A percentile compares a stretch with the other conserved stretches of the same genome.
phyloP scores from a whole-genome alignment of 805 yeast species.

The Ogataea sp. region DNA sequence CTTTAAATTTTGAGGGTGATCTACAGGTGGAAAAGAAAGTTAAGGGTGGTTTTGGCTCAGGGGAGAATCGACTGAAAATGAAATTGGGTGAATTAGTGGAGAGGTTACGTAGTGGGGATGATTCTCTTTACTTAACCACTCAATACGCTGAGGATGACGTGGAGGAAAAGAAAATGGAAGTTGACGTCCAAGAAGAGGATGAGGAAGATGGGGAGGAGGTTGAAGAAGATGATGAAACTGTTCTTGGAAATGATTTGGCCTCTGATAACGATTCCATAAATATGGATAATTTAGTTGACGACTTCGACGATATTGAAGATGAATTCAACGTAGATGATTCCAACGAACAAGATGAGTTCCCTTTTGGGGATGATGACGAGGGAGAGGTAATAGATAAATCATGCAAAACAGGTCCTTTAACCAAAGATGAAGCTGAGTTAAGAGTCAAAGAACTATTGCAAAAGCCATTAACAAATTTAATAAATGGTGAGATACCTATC shows the following conservation, averaged over 20 bases:
- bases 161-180: slow-evolving; percentile 1
- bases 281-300: slow-evolving; percentile 38
- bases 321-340: slow-evolving; percentile 21
- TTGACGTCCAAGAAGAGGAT: slow-evolving; percentile 13
- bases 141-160: slow-evolving; percentile 50
- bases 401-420: slow-evolving; percentile 17
- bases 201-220: slow-evolving; percentile 15
- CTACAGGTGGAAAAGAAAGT: slow-evolving; percentile 53
- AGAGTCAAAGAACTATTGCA: slow-evolving; percentile 47
- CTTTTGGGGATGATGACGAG: slow-evolving; percentile 10
- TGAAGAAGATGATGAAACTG: slow-evolving; percentile 1
- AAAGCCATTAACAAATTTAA: slow-evolving; percentile 48
- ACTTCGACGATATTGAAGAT: slow-evolving; percentile 31
- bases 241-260: slow-evolving; percentile 7
- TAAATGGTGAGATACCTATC: slow-evolving; percentile 27
- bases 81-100: slow-evolving; percentile 39
- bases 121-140: slow-evolving; percentile 54
- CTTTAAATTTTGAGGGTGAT: slow-evolving; percentile 18
- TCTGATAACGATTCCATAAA: slow-evolving; percentile 36
- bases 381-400: slow-evolving; percentile 8
- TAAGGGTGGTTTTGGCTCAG: slow-evolving; percentile 64
- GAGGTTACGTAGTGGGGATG: slow-evolving; percentile 33
- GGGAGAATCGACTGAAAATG: slow-evolving; percentile 44
- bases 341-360: slow-evolving; percentile 9
- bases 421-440: slow-evolving; percentile 26